Conservation (phyloP, 2,329 filamentous ascomycete genomes). For the Fusarium scirpi region DNA sequence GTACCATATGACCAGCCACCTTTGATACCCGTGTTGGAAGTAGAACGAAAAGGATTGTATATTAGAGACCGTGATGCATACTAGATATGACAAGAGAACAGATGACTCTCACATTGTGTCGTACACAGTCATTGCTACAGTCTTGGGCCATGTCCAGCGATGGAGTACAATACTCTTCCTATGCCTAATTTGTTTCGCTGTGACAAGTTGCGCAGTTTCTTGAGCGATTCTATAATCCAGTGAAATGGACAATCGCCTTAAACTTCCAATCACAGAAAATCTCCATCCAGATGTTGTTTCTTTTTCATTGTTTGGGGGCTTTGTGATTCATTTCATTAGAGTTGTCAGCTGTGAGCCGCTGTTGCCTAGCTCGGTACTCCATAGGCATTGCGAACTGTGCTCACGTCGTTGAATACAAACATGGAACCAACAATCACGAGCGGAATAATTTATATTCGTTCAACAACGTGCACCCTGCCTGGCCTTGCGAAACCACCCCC, state of each 20-base stretch:
- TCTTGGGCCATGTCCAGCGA: background rate
- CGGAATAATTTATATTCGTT: background rate
- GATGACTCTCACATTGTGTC: background rate
- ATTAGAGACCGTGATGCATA: slow-evolving; percentile 3
- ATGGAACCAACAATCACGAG: background rate
- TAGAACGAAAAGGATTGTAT: slow-evolving; percentile 8
- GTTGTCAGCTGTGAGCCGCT: background rate
- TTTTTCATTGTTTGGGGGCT: background rate
- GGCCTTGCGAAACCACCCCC: background rate
- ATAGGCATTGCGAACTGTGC: background rate
- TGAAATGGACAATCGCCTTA: background rate
- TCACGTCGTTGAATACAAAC: background rate
- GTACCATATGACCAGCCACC: slow-evolving; percentile 26
- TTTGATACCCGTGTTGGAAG: slow-evolving; percentile 37
- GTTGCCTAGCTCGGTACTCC: slow-evolving; percentile 1
- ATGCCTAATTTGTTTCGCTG: background rate
- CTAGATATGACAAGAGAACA: background rate
- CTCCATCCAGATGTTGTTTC: background rate
- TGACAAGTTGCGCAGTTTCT: background rate
- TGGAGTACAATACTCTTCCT: background rate
- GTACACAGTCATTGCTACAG: background rate
- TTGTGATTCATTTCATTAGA: background rate
- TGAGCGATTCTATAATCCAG: background rate
- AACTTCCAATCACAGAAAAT: background rate
- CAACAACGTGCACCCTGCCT: background rate